These are phyloP conservation scores for Phytophthora sojae DNA, from an alignment of 352 stramenopile genomes.

Conservation along the genomic window DNA sequence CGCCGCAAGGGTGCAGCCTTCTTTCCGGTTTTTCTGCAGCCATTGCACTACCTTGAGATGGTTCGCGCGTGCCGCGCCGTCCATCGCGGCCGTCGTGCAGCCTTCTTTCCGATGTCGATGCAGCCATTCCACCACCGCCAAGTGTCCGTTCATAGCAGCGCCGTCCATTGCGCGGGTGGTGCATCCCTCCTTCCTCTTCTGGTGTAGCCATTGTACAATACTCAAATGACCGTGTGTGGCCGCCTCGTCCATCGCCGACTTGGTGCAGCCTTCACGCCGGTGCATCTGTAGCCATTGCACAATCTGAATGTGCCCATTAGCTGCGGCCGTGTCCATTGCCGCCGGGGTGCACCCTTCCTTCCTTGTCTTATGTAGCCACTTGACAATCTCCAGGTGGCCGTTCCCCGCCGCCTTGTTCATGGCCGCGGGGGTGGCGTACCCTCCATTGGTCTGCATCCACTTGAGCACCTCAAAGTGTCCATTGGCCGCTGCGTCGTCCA, in stretches of 20 bases:
- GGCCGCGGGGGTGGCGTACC: conserved; percentile 24
- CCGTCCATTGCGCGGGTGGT: conserved; percentile 36
- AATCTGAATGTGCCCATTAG: conserved; percentile 32
- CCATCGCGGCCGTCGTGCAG: conserved; percentile 37
- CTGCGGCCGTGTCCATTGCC: conserved; percentile 38
- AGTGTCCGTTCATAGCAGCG: conserved; percentile 33
- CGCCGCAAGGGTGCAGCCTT: conserved; percentile 28
- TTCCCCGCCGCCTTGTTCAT: conserved; percentile 45
- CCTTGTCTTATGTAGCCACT: conserved; percentile 42
- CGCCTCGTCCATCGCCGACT: conserved; percentile 40
- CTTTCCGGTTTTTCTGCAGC: conserved; percentile 37
- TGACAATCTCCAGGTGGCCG: conserved; percentile 32
- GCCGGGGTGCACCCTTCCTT: conserved; percentile 35
- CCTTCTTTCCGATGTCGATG: conserved; percentile 36
- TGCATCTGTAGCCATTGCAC: conserved; percentile 39
- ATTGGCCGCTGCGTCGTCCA: conserved; percentile 39
- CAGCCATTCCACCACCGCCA: conserved; percentile 39
- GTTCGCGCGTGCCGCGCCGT: conserved; percentile 17
- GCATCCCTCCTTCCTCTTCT: conserved; percentile 38
- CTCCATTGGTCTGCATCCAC: conserved; percentile 37
- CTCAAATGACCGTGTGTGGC: conserved; percentile 29
- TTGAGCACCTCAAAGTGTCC: conserved; percentile 31
- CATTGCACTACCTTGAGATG: conserved; percentile 35
- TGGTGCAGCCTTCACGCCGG: conserved; percentile 36
- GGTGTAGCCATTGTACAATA: conserved; percentile 37